Conservation (phyloP, 108 stramenopile species). For the Nitzschia putrida region DNA sequence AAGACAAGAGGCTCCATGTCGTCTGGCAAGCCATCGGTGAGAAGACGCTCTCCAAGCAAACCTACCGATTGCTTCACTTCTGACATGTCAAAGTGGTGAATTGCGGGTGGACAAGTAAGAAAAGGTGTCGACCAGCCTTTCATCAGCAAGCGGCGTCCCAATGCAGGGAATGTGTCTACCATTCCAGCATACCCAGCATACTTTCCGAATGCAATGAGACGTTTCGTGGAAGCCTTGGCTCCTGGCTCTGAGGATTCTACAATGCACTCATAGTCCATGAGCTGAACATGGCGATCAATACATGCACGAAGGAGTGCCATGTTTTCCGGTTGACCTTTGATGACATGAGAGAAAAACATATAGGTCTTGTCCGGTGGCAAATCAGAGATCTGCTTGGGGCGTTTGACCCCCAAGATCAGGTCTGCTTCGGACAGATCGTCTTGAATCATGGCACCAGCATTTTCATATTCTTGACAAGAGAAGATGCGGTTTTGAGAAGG, state of each 20-base stretch:
- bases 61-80: constrained; percentile 51
- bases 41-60: constrained; percentile 52
- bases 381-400: constrained; percentile 40
- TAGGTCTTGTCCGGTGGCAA: constrained; percentile 65
- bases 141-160: constrained; percentile 75
- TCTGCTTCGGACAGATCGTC: constrained; percentile 67
- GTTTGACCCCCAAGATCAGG: constrained; percentile 84
- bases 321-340: constrained; percentile 84
- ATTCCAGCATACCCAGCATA: constrained; percentile 88
- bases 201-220: constrained; percentile 87
- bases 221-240: constrained; percentile 41
- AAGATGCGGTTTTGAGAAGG: constrained; percentile 71
- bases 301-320: constrained; percentile 72
- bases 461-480: constrained; percentile 62
- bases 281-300: constrained; percentile 64
- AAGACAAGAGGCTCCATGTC: constrained; percentile 65
- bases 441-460: constrained; percentile 66
- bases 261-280: constrained; percentile 88
- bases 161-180: constrained; percentile 75
- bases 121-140: constrained; percentile 70
- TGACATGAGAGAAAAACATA: constrained; percentile 84
- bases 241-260: constrained; percentile 24
- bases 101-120: constrained; percentile 62
- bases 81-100: constrained; percentile 68
- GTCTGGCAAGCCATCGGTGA: constrained; percentile 51